Evolutionary conservation across 2,329 filamentous ascomycete species (phyloP).

Genomic region (Cadophora luteo-olivacea): DNA sequence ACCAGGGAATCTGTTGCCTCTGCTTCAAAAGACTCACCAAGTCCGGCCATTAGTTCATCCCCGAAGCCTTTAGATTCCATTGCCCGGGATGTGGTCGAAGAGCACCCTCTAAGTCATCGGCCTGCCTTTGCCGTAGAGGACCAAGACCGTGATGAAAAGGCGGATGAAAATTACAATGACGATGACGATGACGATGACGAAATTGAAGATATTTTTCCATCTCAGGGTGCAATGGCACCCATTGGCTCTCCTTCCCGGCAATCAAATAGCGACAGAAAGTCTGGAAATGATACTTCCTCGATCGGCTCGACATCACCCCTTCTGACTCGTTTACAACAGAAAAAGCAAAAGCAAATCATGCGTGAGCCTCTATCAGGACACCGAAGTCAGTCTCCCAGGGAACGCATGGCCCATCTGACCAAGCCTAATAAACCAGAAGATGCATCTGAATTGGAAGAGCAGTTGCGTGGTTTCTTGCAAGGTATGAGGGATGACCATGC

Average conservation of each 20-base stretch:
- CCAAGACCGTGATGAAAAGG: background rate
- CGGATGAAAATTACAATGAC: background rate
- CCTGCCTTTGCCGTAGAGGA: background rate
- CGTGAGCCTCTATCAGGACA: background rate
- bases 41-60: background rate
- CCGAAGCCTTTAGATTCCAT: background rate
- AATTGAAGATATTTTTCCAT: background rate
- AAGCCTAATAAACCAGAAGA: background rate
- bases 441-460: constrained; percentile 10
- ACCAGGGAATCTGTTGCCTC: background rate
- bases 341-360: background rate
- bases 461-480: constrained; percentile 24
- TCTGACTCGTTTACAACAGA: constrained; percentile 6
- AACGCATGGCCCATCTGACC: background rate
- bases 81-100: background rate
- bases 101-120: background rate
- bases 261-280: background rate
- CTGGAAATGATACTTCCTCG: constrained; percentile 6
- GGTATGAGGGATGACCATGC: constrained; percentile 32
- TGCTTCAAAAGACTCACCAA: background rate
- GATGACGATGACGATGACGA: constrained; percentile 9
- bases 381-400: constrained; percentile 13
- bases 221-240: background rate
- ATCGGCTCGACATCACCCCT: constrained; percentile 17
- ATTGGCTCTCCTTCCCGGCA: background rate